Conservation (phyloP, 768 basidiomycete genomes). For the Pleurotus giganteus region DNA sequence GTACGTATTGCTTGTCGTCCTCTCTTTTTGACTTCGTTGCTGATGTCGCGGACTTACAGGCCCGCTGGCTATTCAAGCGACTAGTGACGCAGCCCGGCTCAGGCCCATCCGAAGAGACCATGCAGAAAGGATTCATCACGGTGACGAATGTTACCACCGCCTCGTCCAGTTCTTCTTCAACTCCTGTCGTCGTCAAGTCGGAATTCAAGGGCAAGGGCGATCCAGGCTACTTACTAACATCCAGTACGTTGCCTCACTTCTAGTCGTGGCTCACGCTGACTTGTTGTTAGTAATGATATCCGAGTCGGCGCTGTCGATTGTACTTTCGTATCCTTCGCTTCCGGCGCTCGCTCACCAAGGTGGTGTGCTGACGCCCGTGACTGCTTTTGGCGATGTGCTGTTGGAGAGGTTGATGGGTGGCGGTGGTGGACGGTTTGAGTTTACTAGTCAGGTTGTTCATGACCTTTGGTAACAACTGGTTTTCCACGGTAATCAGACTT, state of each 20-base stretch:
- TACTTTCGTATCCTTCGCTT: constrained; percentile 53
- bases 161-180: constrained; percentile 35
- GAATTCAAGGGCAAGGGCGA: constrained; percentile 69
- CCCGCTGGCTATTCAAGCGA: constrained; percentile 59
- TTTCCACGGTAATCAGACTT: too few species aligned
- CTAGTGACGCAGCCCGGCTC: constrained; percentile 52
- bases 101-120: constrained; percentile 62
- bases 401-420: constrained; percentile 62
- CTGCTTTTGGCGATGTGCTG: constrained; percentile 76
- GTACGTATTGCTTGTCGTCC: constrained; percentile 27
- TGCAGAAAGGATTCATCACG: constrained; percentile 59
- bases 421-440: constrained; percentile 51
- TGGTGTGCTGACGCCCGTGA: constrained; percentile 81
- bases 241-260: constrained; percentile 36
- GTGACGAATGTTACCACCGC: constrained; percentile 72
- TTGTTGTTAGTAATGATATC: constrained; percentile 62
- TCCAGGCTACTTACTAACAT: constrained; percentile 66
- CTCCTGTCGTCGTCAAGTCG: constrained; percentile 52
- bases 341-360: constrained; percentile 60
- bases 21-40: not conserved
- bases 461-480: too few species aligned
- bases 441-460: constrained; percentile 55
- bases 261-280: not conserved
- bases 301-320: constrained; percentile 74
- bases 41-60: constrained; percentile 34